Conservation (phyloP, 2,329 filamentous ascomycete genomes). For the Lithohypha guttulata region DNA sequence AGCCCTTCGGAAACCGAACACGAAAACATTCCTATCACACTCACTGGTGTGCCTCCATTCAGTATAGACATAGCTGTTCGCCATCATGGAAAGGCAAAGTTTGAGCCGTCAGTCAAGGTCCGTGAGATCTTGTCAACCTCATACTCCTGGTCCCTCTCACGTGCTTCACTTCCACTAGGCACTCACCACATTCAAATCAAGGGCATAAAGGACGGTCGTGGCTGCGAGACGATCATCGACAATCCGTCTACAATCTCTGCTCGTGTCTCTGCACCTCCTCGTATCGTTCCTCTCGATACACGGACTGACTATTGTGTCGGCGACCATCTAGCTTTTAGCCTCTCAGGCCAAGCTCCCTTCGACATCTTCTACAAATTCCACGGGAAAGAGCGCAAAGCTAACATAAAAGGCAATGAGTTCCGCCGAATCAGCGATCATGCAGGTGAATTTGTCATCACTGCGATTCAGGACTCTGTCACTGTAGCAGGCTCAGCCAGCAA, state of each 20-base stretch:
- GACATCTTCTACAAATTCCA: slow-evolving; percentile 88
- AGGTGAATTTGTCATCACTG: slow-evolving; percentile 78
- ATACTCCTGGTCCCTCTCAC: slow-evolving; percentile 74
- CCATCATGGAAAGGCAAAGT: slow-evolving; percentile 63
- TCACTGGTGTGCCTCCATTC: slow-evolving; percentile 79
- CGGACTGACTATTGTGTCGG: slow-evolving; percentile 88
- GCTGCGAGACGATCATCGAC: slow-evolving; percentile 71
- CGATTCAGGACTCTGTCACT: slow-evolving; percentile 67
- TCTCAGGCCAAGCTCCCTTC: slow-evolving; percentile 85
- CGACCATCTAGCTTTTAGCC: slow-evolving; percentile 82
- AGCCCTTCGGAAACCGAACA: slow-evolving; percentile 54
- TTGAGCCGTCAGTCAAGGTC: slow-evolving; percentile 71
- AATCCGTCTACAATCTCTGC: slow-evolving; percentile 71
- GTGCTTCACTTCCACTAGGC: slow-evolving; percentile 74
- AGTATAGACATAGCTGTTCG: slow-evolving; percentile 86
- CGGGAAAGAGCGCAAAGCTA: slow-evolving; percentile 64
- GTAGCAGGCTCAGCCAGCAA: slow-evolving; percentile 45
- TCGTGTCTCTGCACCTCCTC: slow-evolving; percentile 83
- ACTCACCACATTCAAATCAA: slow-evolving; percentile 80
- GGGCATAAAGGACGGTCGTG: slow-evolving; percentile 75
- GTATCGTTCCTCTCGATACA: slow-evolving; percentile 77
- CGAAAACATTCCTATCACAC: slow-evolving; percentile 75
- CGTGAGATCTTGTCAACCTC: slow-evolving; percentile 64
- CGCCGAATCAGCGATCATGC: slow-evolving; percentile 85
- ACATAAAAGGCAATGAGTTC: slow-evolving; percentile 57